phyloP scores from a whole-genome alignment of 345 rosid species.

The Reutealis trisperma region DNA sequence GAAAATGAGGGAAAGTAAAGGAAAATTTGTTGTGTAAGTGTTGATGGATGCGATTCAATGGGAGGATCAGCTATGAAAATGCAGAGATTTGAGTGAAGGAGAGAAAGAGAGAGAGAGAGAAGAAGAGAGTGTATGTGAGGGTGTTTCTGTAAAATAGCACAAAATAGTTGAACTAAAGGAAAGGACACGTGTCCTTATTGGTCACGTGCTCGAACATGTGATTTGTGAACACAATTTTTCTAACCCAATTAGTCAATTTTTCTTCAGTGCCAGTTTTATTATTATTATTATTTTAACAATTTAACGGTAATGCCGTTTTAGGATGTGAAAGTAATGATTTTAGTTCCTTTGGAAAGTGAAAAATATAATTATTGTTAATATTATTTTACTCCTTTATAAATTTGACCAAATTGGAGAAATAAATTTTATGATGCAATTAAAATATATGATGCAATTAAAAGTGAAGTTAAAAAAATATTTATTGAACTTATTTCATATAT shows the following conservation, averaged over 20 bases:
- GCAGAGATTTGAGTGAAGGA: slow-evolving; percentile 26
- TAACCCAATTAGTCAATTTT: neutral
- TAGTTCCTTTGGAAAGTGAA: too few species aligned
- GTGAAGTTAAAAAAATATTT: too few species aligned
- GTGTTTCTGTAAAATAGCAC: slow-evolving; percentile 5
- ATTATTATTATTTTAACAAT: too few species aligned
- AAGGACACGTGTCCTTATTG: slow-evolving; percentile 26
- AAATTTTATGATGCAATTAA: too few species aligned
- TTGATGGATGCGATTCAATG: slow-evolving; percentile 18
- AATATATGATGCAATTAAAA: too few species aligned
- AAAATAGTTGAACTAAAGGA: neutral
- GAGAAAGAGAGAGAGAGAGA: neutral
- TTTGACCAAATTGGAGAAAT: too few species aligned
- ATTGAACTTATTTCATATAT: too few species aligned
- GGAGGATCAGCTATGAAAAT: slow-evolving; percentile 7
- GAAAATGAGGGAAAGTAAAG: slow-evolving; percentile 18
- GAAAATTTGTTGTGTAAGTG: slow-evolving; percentile 18
- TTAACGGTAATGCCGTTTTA: neutral
- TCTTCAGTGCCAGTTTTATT: neutral
- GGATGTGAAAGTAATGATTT: too few species aligned
- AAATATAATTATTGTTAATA: too few species aligned
- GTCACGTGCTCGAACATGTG: slow-evolving; percentile 24
- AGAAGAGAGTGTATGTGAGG: neutral
- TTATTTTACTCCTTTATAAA: too few species aligned
- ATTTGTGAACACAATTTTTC: neutral